Evolutionary conservation across 2,329 filamentous ascomycete genomes (phyloP), one percentile per base, ranked within the genome.

Genomic region (Monosporascus sp.): DNA sequence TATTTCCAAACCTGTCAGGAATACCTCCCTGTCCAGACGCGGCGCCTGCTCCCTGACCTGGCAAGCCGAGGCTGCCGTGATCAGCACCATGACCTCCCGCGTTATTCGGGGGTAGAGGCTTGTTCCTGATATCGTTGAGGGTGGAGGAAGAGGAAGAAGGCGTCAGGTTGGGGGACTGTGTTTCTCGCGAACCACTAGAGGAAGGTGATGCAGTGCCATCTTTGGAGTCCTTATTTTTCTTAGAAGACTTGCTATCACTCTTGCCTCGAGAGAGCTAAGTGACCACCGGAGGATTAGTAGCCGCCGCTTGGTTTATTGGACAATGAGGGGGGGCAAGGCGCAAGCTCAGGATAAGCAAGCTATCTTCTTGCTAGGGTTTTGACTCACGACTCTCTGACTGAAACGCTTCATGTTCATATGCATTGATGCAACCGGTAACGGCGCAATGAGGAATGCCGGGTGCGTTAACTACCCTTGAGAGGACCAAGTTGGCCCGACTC

Each of bases 301-400:
- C 82, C 76, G 82, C 37, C 4, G 19, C 17, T 20, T 24, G n/a
- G 19, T 11, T 20, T 11, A 11, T 11, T 24, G 19, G 22, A 14
- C 9, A 26, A 16, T 26, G 43, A 27, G 20, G 24, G 20, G 43
- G 43, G 4, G 22, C 7, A 26, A 31, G 43, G 43, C 14, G 20
- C 22, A 46, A 46, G 43, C 43, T 14, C 48, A 52, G 38, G 51
- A 59, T 50, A 54, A 51, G 51, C 54, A 54, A 45, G 54, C 60
- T 31, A 38, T 45, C 41, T 19, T 54, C 17, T 36, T 41, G 40
- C 31, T 20, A 45, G 41, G 43, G 40, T 45, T 22, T 53, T 43
- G 52, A 85, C 90, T 82, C 85, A 96, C 91, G 81, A 97, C 91
- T 88, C 90, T 90, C 81, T 96, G 91, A 77, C 91, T 89, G 76